Conservation (phyloP, 2,329 filamentous ascomycete genomes). For the Talaromyces marneffei region DNA sequence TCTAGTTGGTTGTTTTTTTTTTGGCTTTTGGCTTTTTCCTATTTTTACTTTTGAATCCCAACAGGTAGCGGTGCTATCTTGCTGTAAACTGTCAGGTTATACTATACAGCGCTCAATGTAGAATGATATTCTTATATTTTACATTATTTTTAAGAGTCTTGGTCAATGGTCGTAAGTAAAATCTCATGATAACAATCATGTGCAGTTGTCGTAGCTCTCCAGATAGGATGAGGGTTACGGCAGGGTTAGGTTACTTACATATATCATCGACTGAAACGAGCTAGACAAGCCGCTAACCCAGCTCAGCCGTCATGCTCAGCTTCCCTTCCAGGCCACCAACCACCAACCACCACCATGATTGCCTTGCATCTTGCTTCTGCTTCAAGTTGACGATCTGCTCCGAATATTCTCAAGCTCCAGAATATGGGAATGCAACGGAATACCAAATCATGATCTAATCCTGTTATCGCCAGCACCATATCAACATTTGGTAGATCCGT, state of each 20-base stretch:
- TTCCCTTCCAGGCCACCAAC: not conserved
- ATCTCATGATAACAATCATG: not conserved
- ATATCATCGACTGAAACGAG: not conserved
- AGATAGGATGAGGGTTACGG: not conserved
- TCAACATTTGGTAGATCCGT: not conserved
- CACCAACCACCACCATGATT: not conserved
- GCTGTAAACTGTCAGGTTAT: not conserved
- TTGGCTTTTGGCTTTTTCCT: not conserved
- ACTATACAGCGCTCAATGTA: not conserved
- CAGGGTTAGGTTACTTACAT: not conserved
- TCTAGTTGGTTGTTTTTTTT: not conserved
- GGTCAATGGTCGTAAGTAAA: not conserved
- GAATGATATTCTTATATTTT: not conserved
- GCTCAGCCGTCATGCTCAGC: not conserved
- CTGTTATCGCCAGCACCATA: not conserved
- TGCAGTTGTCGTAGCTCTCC: too few relatives aligned
- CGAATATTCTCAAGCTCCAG: not conserved
- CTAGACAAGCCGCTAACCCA: constrained; percentile 5
- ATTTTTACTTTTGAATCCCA: not conserved
- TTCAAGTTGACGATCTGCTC: not conserved
- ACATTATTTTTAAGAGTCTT: not conserved
- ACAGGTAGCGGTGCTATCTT: constrained; percentile 6
- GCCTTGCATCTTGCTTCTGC: not conserved
- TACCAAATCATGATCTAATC: not conserved
- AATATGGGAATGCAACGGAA: not conserved